These are phyloP conservation scores for Oryza meyeriana DNA, from an alignment of 176 grass and related monocot genomes.

Conservation along the genomic window DNA sequence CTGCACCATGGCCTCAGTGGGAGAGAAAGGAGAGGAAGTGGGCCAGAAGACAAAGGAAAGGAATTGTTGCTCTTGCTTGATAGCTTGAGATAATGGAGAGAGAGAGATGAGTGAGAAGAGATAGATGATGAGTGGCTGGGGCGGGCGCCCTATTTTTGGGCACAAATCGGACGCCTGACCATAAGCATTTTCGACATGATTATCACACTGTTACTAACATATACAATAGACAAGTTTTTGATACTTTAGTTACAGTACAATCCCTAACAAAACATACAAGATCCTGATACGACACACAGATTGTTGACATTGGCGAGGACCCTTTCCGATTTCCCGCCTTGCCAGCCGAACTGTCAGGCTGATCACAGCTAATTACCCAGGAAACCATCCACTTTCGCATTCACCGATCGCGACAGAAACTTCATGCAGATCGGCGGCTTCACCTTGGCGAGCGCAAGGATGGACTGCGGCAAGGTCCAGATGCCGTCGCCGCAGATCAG, in stretches of 20 bases:
- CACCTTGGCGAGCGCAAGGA: conserved; percentile 50
- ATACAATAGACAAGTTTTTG: background rate
- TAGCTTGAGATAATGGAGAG: too few species aligned
- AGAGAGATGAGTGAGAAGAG: too few species aligned
- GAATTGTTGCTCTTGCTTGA: too few species aligned
- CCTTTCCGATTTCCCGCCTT: background rate
- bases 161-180: too few species aligned
- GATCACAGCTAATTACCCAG: conserved; percentile 20
- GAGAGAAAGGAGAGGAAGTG: too few species aligned
- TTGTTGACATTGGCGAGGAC: background rate
- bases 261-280: background rate
- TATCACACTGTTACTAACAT: background rate
- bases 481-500: conserved; percentile 50
- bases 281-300: background rate
- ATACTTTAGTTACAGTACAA: background rate
- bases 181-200: too few species aligned
- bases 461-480: conserved; percentile 40
- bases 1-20: too few species aligned
- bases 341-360: background rate
- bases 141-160: too few species aligned
- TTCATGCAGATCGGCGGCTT: conserved; percentile 65
- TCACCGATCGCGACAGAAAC: conserved; percentile 43
- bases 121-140: too few species aligned
- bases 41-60: too few species aligned
- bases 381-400: conserved; percentile 37